Base-by-base conservation (phyloP, 2,329 filamentous ascomycete genomes). In the Stagonosporopsis vannaccii region DNA sequence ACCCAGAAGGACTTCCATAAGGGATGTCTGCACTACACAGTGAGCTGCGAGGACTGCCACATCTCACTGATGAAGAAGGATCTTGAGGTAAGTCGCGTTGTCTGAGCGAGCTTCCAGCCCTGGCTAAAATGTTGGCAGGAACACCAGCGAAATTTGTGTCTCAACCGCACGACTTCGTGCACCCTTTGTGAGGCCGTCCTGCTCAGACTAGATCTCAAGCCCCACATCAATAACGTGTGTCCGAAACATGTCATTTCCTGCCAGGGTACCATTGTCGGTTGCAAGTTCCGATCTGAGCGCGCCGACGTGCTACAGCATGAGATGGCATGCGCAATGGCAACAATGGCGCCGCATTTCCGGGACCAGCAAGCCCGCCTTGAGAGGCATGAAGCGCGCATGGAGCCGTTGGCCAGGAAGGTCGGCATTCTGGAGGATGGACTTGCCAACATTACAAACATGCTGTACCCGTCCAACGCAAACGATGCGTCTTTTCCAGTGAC, bases 1-100 rank as follows among this genome's bases (percentile, higher is more conserved):
- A 79, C 78, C 39, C 80, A 83, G 65, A 87, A 84, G 69, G 81
- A 87, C 67, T 72, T 80, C 36, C 75, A 80, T 36, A 74, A 78
- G 54, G 81, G 78, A 22, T 87, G 85, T 67, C 74, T 85, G 62
- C 85, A 87, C 69, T 78, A 75, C 51, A 75, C 79, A 8, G 78
- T 82, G 40, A 78, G 73, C 59, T 87, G 85, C 62, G 74, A 82
- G 13, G 75, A 80, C 51, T 87, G 85, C 60, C 78, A 79, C 26
- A 77, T 80, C 45, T 77, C 78, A 30, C 75, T 87, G 63, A 81
- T 84, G 73, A 81, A 84, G 67, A 79, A 79, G 55, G 79, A 85
- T 51, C 78, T 85, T 26, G 80, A 85, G 70, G 80, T 82, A 61
- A 50, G 57, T 11, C 12, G 41, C 12, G 13, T 11, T 4, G 5